phyloP scores from a whole-genome alignment of 208 protist genomes.

The Acanthamoeba divionensis region DNA sequence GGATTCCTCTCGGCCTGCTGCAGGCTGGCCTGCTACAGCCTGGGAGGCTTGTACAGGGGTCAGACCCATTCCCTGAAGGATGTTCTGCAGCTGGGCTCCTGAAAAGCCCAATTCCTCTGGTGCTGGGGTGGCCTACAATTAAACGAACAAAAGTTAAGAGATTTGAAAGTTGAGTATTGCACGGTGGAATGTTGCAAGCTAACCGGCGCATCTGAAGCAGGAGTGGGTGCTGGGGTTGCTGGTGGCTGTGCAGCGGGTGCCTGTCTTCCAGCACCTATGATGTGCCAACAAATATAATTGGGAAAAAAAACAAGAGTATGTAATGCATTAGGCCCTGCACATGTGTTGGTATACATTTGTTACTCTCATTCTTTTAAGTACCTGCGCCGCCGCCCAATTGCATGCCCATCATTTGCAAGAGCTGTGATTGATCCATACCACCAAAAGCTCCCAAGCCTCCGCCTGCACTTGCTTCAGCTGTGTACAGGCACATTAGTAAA shows the following conservation, averaged over 20 bases:
- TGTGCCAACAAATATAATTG: no score
- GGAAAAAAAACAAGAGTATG: no score
- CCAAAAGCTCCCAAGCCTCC: neutral
- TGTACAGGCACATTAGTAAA: neutral
- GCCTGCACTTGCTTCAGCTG: neutral
- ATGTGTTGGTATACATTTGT: no score
- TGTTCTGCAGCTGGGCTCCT: constrained; percentile 33
- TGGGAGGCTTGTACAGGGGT: neutral
- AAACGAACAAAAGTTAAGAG: no score
- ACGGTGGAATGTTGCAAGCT: no score
- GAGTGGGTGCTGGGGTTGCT: no score
- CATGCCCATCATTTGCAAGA: constrained; percentile 30
- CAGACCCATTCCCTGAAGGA: neutral
- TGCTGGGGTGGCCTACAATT: neutral
- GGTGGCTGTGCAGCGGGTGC: neutral
- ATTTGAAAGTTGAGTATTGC: no score
- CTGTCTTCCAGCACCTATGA: neutral
- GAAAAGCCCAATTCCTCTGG: neutral
- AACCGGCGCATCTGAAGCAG: no score
- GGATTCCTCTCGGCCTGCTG: neutral
- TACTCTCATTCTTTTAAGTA: no score
- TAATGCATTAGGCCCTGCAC: no score
- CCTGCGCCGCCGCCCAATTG: neutral
- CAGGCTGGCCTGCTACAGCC: neutral
- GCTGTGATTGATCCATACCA: neutral